Base-by-base conservation (phyloP, 495 filamentous ascomycete genomes). In the Lindgomyces ingoldianus region DNA sequence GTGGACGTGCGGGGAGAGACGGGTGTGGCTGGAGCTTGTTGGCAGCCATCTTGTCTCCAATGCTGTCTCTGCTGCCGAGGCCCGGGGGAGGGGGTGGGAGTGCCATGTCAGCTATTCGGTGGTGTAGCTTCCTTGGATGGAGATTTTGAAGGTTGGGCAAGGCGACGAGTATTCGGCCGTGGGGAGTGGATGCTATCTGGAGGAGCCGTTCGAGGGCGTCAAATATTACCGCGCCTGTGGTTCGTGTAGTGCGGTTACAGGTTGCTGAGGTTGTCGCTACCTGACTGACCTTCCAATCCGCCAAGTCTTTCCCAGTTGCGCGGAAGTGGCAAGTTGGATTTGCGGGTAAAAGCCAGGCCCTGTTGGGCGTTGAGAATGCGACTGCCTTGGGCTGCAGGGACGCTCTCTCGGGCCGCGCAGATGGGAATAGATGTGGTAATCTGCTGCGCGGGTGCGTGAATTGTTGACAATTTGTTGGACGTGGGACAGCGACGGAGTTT, bases 1-100 rank as follows among this genome's bases (percentile, higher is more conserved):
- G 91, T 27, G 92, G 92, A 26, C 91, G 89, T 50, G 93, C 86
- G 50, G 93, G 93, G 36, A 97, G 88, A 53, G 87, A 89, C 24
- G 89, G 84, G 55, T 79, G 86, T 54, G 78, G 81, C 78, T 82
- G 83, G 67, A 71, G 74, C 1, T 73, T 64, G 36, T 45, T 47
- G 33, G 12, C 45, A 29, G 12, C 45, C 45, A 51, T 65, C n/a
- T 44, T 52, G 19, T 36, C 46, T 36, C 26, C 21, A 26, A 3
- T 9, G n/a, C n/a, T n/a, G n/a, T n/a, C n/a, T n/a, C n/a, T n/a
- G n/a, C n/a, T n/a, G n/a, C n/a, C n/a, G n/a, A n/a, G n/a, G n/a
- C n/a, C n/a, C n/a, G n/a, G n/a, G 4, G 16, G 30, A 10, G 53
- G 12, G 14, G 33, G 33, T 14, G 33, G 33, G 33, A 6, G 14